Percentiles rank a stretch among this genome's conserved stretches.
Conservation (phyloP, 1,284 basidiomycete genomes). For the Earliella scabrosa region DNA sequence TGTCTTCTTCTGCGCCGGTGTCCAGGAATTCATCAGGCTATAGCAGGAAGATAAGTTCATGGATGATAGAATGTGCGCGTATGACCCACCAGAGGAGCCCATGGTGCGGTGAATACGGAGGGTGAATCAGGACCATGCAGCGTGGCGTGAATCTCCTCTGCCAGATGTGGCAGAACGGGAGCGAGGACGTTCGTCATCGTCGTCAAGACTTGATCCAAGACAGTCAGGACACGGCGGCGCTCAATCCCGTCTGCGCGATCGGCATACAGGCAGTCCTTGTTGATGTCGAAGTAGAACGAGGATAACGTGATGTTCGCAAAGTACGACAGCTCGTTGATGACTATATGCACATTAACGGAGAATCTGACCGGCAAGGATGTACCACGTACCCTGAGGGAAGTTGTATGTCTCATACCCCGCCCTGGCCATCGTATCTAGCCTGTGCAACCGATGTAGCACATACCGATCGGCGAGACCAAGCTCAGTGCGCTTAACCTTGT, state of each 20-base stretch:
- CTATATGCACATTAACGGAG: slow-evolving; percentile 37
- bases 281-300: slow-evolving; percentile 91
- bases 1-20: slow-evolving; percentile 53
- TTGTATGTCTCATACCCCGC: slow-evolving; percentile 78
- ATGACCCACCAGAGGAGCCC: slow-evolving; percentile 60
- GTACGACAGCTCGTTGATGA: slow-evolving; percentile 61
- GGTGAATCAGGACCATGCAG: slow-evolving; percentile 35
- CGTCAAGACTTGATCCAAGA: slow-evolving; percentile 75
- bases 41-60: not conserved
- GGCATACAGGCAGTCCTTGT: slow-evolving; percentile 92
- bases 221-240: slow-evolving; percentile 71
- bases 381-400: slow-evolving; percentile 78
- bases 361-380: not conserved
- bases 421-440: slow-evolving; percentile 69
- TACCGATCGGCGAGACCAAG: slow-evolving; percentile 81
- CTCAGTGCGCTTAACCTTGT: slow-evolving; percentile 46
- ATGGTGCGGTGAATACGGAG: slow-evolving; percentile 69
- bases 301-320: slow-evolving; percentile 76
- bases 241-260: slow-evolving; percentile 55
- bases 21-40: slow-evolving; percentile 57
- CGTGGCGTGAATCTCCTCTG: slow-evolving; percentile 84
- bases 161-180: slow-evolving; percentile 90
- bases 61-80: too few relatives aligned
- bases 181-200: slow-evolving; percentile 79
- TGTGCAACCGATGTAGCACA: slow-evolving; percentile 84